Percentiles rank a stretch among this genome's conserved stretches.
phyloP scores from a whole-genome alignment of 75 land plant genomes.

The Picea glauca region DNA sequence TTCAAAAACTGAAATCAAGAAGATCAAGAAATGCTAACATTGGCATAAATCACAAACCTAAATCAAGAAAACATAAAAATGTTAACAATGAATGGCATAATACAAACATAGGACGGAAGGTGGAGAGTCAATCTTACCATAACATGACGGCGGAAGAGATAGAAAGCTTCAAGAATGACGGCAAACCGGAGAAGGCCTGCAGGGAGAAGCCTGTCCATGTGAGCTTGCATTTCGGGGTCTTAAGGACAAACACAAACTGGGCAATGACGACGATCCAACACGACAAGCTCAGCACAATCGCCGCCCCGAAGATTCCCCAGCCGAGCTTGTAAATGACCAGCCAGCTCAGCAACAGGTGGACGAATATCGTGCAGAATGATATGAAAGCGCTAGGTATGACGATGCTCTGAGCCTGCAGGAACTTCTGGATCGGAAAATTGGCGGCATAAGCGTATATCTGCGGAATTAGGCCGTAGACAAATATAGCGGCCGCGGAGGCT shows the following conservation, averaged over 20 bases:
- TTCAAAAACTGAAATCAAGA: too few relatives aligned
- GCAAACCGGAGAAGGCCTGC: slow-evolving; percentile 40
- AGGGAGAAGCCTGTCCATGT: slow-evolving; percentile 50
- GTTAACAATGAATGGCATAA: too few relatives aligned
- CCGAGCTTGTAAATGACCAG: slow-evolving; percentile 32
- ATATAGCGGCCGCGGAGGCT: slow-evolving; percentile 36
- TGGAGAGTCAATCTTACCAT: slow-evolving; percentile 24
- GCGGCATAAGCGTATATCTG: slow-evolving; percentile 54
- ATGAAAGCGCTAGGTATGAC: slow-evolving; percentile 43
- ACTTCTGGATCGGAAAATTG: slow-evolving; percentile 55
- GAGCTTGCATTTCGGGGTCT: slow-evolving; percentile 24
- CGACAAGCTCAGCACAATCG: slow-evolving; percentile 39
- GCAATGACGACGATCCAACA: slow-evolving; percentile 47
- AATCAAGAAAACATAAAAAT: too few relatives aligned
- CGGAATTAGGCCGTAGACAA: slow-evolving; percentile 51
- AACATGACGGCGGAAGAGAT: slow-evolving; percentile 58
- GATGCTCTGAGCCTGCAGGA: slow-evolving; percentile 61
- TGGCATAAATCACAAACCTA: too few relatives aligned
- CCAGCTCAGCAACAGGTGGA: slow-evolving; percentile 49
- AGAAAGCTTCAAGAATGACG: slow-evolving; percentile 43
- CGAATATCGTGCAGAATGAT: slow-evolving; percentile 18
- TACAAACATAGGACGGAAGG: background rate
- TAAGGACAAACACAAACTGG: slow-evolving; percentile 36
- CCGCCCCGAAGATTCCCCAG: slow-evolving; percentile 42
- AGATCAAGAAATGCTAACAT: too few relatives aligned